A percentile compares a stretch with the other conserved stretches of the same genome.
Evolutionary conservation across 176 grass and related monocot genomes (phyloP).

Genomic region (Rhynchospora tenuis): DNA sequence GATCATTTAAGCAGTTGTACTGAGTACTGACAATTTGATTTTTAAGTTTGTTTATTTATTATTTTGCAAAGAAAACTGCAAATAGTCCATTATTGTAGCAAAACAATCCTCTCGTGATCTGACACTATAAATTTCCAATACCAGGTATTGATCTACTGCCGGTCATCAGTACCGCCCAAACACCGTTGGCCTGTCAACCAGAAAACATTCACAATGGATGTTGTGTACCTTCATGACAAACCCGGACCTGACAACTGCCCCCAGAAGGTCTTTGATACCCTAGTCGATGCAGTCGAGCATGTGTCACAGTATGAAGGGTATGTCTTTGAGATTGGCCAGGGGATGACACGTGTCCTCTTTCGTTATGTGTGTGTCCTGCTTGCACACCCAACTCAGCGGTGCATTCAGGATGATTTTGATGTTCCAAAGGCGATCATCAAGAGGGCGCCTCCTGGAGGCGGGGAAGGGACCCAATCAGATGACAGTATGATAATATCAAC

Average conservation of each 20-base stretch:
- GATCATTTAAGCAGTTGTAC: neutral
- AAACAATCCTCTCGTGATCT: neutral
- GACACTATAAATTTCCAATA: neutral
- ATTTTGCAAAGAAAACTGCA: too few species aligned
- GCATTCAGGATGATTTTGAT: constrained; percentile 84
- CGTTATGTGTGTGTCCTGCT: constrained; percentile 70
- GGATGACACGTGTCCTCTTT: constrained; percentile 63
- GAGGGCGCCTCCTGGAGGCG: neutral
- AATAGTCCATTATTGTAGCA: neutral
- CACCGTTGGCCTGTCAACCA: constrained; percentile 71
- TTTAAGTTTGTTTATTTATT: neutral
- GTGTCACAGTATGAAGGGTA: constrained; percentile 91
- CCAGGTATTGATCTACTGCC: constrained; percentile 90
- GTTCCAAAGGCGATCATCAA: constrained; percentile 59
- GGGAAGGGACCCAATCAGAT: neutral
- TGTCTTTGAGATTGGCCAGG: constrained; percentile 81
- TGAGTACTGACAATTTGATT: neutral
- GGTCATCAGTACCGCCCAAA: constrained; percentile 63
- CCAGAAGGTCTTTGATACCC: constrained; percentile 72
- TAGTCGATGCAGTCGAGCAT: constrained; percentile 84
- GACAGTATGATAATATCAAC: constrained; percentile 4
- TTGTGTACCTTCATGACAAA: constrained; percentile 87
- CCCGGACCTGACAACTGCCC: constrained; percentile 75
- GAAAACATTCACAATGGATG: constrained; percentile 87
- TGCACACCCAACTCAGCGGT: constrained; percentile 64